Evolutionary conservation across 2,329 filamentous ascomycete species (phyloP).

Genomic region (Metarhizium anisopliae): DNA sequence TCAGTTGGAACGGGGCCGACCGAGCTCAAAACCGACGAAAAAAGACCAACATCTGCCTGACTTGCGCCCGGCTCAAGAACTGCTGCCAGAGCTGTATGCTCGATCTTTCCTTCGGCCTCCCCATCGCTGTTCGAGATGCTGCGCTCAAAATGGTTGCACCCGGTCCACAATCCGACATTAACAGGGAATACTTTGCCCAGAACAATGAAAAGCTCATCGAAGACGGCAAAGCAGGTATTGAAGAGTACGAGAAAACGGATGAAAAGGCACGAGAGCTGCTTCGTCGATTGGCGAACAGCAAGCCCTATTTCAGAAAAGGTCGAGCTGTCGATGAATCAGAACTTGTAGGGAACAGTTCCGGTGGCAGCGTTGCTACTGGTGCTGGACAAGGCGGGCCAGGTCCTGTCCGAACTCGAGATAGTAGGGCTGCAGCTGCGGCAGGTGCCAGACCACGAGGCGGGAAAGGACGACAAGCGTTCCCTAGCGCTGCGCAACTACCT

Average conservation of each 20-base stretch:
- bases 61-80: slow-evolving; percentile 94
- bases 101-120: slow-evolving; percentile 89
- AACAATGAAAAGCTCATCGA: slow-evolving; percentile 95
- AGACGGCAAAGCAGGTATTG: slow-evolving; percentile 74
- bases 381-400: slow-evolving; percentile 57
- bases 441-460: slow-evolving; percentile 39
- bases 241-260: slow-evolving; percentile 94
- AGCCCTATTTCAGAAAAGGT: slow-evolving; percentile 91
- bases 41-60: slow-evolving; percentile 90
- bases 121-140: slow-evolving; percentile 90
- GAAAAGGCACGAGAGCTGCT: slow-evolving; percentile 90
- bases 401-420: slow-evolving; percentile 69
- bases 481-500: slow-evolving; percentile 63
- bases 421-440: slow-evolving; percentile 39
- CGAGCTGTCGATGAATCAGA: slow-evolving; percentile 56
- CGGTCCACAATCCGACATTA: slow-evolving; percentile 84
- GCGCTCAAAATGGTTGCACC: slow-evolving; percentile 97
- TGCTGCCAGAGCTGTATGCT: slow-evolving; percentile 99
- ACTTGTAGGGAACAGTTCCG: slow-evolving; percentile 23
- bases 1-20: slow-evolving; percentile 83
- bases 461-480: slow-evolving; percentile 49
- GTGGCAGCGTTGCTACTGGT: slow-evolving; percentile 40
- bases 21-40: slow-evolving; percentile 82
- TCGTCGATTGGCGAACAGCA: slow-evolving; percentile 75
- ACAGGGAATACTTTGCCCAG: slow-evolving; percentile 95